A percentile compares a stretch with the other conserved stretches of the same genome.
phyloP scores from a whole-genome alignment of 2,329 filamentous ascomycete genomes.

The Fusarium guadeloupense region DNA sequence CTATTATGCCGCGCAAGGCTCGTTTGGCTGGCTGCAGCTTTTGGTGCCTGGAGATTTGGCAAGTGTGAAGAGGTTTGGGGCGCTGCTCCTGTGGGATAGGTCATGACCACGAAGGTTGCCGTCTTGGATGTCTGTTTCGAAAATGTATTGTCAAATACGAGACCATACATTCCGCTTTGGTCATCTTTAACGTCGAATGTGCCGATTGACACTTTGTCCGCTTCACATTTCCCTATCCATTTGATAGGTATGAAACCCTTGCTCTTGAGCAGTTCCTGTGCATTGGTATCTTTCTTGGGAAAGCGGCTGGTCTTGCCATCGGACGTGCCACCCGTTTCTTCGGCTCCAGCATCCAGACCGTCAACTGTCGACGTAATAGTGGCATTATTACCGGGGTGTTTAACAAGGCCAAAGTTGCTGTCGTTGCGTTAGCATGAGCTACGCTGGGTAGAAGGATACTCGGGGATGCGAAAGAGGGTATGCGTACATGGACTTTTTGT shows the following conservation, averaged over 20 bases:
- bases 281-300: conserved; percentile 67
- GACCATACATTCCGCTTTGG: conserved; percentile 90
- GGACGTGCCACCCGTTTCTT: conserved; percentile 54
- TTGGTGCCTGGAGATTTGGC: conserved; percentile 62
- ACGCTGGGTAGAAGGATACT: background rate
- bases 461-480: conserved; percentile 3
- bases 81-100: conserved; percentile 84
- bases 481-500: conserved; percentile 90
- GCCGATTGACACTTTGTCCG: conserved; percentile 92
- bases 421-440: conserved; percentile 26
- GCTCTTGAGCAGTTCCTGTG: conserved; percentile 70
- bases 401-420: conserved; percentile 96
- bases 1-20: conserved; percentile 62
- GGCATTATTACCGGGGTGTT: conserved; percentile 82
- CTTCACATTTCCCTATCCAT: conserved; percentile 96
- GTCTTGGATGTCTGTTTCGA: conserved; percentile 95
- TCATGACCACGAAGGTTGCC: conserved; percentile 92
- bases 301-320: conserved; percentile 60
- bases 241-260: conserved; percentile 76
- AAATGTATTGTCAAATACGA: conserved; percentile 99
- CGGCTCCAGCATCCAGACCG: conserved; percentile 57
- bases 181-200: conserved; percentile 80
- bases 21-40: conserved; percentile 55
- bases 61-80: conserved; percentile 79
- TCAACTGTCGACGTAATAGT: conserved; percentile 56